Evolutionary conservation across 345 rosid genomes (phyloP), one percentile per base, ranked within the genome.

Genomic region (Cardiospermum halicacabum): DNA sequence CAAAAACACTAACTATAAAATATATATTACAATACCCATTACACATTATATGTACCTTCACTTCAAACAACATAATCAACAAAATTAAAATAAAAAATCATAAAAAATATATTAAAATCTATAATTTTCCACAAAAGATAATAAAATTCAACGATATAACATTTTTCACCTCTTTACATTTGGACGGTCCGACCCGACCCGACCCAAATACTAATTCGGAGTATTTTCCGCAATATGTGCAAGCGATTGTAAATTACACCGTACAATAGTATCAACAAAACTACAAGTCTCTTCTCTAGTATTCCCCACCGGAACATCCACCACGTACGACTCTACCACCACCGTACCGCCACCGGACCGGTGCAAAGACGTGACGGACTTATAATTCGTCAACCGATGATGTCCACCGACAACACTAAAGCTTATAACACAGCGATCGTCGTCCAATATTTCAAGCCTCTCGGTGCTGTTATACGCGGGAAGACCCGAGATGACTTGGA

Each of bases 331-430:
- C 55, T 93, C 98, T 11, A 91, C 69, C 34, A 85, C 96, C 26
- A 84, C 86, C 57, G 95, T 81, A 16, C 75, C 76, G 13, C 51
- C 58, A 1, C 80, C 85, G 13, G 26, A 0, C 75, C 22, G 4
- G 60, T 93, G 98, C 51, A 93, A 75, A n/a, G 96, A 81, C 31
- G 94, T 93, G 16, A 90, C 96, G 11, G 97, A 90, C 60, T 76
- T 69, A 79, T 93, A 93, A 65, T 90, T 89, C 0, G 15, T 51
- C 6, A 93, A 82, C 49, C 98, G 81, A 71, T 93, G 98, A 19
- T 82, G 96, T 18, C 98, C 98, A 15, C 97, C 98, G 26, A 90
- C 80, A 51, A 90, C 81, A 59, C 92, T 83, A 62, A 93, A 89
- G 72, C 98, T 86, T 45, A 93, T 37, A 21, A 93, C 88, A 55